Percentiles rank a stretch among this genome's conserved stretches.
phyloP scores from a whole-genome alignment of 306 rosid species.

The Castanea sativa region DNA sequence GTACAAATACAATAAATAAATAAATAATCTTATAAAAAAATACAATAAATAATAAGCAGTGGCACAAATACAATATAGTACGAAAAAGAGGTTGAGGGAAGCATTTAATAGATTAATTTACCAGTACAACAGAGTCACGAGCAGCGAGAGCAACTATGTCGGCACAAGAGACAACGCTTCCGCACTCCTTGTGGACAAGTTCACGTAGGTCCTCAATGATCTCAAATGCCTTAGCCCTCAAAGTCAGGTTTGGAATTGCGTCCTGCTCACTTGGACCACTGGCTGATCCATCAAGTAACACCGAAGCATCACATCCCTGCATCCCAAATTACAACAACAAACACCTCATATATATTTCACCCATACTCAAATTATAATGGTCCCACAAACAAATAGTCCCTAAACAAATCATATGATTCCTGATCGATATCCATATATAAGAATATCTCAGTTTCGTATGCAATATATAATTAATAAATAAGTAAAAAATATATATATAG shows the following conservation, averaged over 20 bases:
- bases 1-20: too few species aligned
- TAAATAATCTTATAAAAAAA: too few species aligned
- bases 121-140: constrained; percentile 53
- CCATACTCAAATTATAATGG: background rate
- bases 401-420: too few species aligned
- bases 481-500: too few species aligned
- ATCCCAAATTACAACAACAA: background rate
- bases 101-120: constrained; percentile 7
- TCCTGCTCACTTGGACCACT: constrained; percentile 64
- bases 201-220: constrained; percentile 51
- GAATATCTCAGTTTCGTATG: too few species aligned
- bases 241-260: constrained; percentile 50
- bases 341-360: background rate
- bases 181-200: constrained; percentile 38
- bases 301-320: constrained; percentile 80
- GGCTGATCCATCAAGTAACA: constrained; percentile 58
- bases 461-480: too few species aligned
- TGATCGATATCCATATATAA: too few species aligned
- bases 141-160: constrained; percentile 66
- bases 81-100: too few species aligned
- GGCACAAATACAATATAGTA: too few species aligned
- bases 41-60: too few species aligned
- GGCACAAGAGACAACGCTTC: constrained; percentile 62
- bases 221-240: constrained; percentile 46
- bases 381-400: too few species aligned